Percentiles rank a stretch among this genome's conserved stretches.
phyloP scores from a whole-genome alignment of 2,329 filamentous ascomycete species.

The Endoconidiophora polonica region DNA sequence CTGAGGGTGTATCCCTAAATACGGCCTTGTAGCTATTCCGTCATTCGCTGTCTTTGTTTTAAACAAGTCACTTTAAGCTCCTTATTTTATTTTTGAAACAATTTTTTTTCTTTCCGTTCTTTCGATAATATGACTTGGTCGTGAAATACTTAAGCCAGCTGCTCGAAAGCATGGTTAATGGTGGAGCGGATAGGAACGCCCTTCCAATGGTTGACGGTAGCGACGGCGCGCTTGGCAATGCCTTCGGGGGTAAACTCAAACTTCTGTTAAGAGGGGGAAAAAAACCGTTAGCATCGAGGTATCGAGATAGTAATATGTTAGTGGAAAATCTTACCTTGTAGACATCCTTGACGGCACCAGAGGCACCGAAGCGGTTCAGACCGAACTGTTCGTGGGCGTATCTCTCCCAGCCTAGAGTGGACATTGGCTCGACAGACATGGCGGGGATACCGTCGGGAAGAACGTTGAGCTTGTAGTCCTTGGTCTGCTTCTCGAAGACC shows the following conservation, averaged over 20 bases:
- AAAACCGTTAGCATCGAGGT: not conserved
- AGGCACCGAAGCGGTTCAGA: constrained; percentile 96
- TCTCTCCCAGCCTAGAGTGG: constrained; percentile 95
- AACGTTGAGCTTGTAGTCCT: constrained; percentile 87
- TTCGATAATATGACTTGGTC: not conserved
- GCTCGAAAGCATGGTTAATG: constrained; percentile 93
- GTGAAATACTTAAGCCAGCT: constrained; percentile 58
- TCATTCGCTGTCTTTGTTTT: too few species aligned
- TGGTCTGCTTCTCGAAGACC: constrained; percentile 83
- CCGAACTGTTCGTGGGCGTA: constrained; percentile 99
- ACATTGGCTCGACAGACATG: constrained; percentile 90
- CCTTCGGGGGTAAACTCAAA: constrained; percentile 99
- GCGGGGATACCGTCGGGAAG: constrained; percentile 88
- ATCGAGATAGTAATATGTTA: not conserved
- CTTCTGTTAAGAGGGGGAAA: constrained; percentile 42
- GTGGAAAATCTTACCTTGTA: constrained; percentile 54
- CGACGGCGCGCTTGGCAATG: constrained; percentile 81
- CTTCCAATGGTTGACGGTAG: constrained; percentile 97
- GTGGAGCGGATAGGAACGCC: constrained; percentile 75
- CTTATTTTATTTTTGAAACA: not conserved
- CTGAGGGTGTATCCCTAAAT: too few species aligned
- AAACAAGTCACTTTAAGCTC: not conserved
- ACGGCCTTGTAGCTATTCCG: too few species aligned
- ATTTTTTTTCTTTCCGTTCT: not conserved
- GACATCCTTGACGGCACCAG: constrained; percentile 91